Base-by-base conservation (phyloP, 352 stramenopile genomes). In the Pythium chondricola region DNA sequence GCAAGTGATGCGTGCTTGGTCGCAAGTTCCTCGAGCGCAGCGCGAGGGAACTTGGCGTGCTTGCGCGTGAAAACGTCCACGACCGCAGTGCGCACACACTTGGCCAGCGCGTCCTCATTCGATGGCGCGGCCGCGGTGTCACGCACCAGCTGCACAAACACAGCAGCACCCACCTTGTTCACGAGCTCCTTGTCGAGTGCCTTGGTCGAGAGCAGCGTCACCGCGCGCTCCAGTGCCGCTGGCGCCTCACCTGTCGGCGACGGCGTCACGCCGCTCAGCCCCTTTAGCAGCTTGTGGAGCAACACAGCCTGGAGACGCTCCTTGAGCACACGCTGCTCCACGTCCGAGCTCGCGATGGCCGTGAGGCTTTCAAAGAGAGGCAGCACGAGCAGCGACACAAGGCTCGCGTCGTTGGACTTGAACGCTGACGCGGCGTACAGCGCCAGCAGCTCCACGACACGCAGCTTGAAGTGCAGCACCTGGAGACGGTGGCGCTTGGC, bases 391-490 rank as follows among this genome's bases (percentile, higher is more conserved):
- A 46, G 21, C 4, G 17, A n/a, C 24, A 47, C 16, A 22, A 48
- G 14, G 26, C 11, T 33, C 8, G 16, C 9, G 5, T 22, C 24
- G 5, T 39, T 33, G 4, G 17, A 22, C 39, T 61, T 61, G 32
- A 56, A 26, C 16, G 51, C 35, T 18, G 37, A 24, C 10, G 63
- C 62, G 20, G 74, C 74, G 50, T 86, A 88, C 52, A 89, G 59
- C 44, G 85, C 63, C 31, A 94, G 63, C 58, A 94, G 48, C 43
- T 94, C 80, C 18, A 94, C 45, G 26, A 92, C 80, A 29, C 83
- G 83, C 43, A 94, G 55, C 56, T 94, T 82, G 64, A 94, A 94
- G 67, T 94, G 83, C 45, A 91, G 67, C 25, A 78, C 69, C 46
- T 85, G 74, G 40, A 86, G 65, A 16, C 69, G 67, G 43, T 76